Conservation (phyloP, 1,284 basidiomycete genomes). For the Puccinia horiana region DNA sequence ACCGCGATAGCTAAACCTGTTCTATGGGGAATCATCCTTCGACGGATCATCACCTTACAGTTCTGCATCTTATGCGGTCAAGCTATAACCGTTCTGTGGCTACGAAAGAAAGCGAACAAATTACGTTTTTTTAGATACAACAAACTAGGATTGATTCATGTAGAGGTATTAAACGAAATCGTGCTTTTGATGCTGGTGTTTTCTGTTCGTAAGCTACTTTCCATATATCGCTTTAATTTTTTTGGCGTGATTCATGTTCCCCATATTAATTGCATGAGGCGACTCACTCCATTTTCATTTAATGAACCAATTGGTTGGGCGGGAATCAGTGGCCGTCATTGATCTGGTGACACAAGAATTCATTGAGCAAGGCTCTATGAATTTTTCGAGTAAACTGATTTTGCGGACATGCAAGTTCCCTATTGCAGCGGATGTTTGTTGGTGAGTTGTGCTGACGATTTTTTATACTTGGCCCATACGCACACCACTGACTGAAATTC, state of each 20-base stretch:
- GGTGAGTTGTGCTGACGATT: background rate
- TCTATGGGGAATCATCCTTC: background rate
- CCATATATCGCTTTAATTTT: background rate
- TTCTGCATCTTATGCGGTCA: constrained; percentile 8
- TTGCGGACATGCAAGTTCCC: constrained; percentile 15
- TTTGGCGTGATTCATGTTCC: no score
- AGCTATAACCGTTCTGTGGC: background rate
- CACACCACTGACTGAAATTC: background rate
- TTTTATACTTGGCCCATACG: background rate
- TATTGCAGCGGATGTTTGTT: constrained; percentile 13
- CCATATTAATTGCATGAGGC: background rate
- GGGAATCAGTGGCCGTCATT: background rate
- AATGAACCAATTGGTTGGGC: background rate
- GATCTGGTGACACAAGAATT: constrained; percentile 22
- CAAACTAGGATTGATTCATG: constrained; percentile 24
- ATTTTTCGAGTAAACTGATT: background rate
- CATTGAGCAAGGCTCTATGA: background rate
- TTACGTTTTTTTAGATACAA: background rate
- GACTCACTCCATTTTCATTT: background rate
- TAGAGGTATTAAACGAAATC: constrained; percentile 4
- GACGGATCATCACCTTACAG: constrained; percentile 12
- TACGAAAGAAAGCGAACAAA: constrained; percentile 17
- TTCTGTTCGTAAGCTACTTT: constrained; percentile 1
- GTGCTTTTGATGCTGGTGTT: background rate
- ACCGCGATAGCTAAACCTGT: constrained; percentile 4